Evolutionary conservation across 768 basidiomycete species (phyloP), one percentile per base, ranked within the genome.

Genomic region (Russula compacta): DNA sequence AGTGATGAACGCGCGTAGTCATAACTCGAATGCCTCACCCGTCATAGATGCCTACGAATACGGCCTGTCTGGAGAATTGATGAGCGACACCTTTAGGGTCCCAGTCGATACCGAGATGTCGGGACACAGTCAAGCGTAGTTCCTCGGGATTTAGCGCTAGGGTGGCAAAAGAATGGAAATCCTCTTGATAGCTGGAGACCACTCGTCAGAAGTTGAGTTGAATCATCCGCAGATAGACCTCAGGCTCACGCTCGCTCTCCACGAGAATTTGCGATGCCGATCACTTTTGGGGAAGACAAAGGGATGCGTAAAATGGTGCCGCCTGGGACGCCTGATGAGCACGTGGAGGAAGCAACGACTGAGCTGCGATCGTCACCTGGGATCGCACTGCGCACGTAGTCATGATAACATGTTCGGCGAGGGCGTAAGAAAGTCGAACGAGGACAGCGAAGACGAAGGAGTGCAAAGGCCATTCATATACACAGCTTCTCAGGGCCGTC

Each of bases 41-140:
- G 60, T 97, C 94, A 71, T 93, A 97, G 59, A 97, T 86, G 35
- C 93, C 94, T 40, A 92, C 83, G 67, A 90, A 93, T 6, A 92
- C 79, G 7, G 85, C 88, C 71, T 97, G 92, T 33, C 82, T 75
- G 1, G 89, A 79, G 21, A 91, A 74, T 6, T 78, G 74, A 38
- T 84, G 77, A 1, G 77, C 78, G 9, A 82, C 75, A 32, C 66
- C 67, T 32, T 77, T 71, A 0, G 88, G 84, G 64, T 89, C 79
- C 94, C 94, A 95, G 55, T 87, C 81, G 57, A 86, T 71, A 42
- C 77, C 79, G 60, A 84, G 79, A 32, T 74, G 72, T 64, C 83
- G 83, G 68, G 86, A 83, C 44, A 92, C 74, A 60, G 80, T 85
- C 32, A 77, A 64, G 46, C 77, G 78, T 21, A 95, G 78, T 71